phyloP scores from a whole-genome alignment of 2,329 filamentous ascomycete species.

The Colletotrichum eremochloae region DNA sequence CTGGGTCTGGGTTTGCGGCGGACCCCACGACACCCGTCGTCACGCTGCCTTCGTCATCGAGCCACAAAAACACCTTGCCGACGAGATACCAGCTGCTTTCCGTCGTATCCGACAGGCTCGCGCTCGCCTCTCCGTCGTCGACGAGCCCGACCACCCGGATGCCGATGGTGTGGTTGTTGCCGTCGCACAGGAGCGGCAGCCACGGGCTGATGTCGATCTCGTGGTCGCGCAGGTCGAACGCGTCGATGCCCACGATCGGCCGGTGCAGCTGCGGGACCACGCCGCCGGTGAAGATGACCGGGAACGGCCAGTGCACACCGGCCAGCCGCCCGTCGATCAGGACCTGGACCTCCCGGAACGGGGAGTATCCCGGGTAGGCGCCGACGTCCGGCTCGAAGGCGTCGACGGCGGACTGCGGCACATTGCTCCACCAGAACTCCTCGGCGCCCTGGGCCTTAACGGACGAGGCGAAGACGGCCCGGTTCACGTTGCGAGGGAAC shows the following conservation, averaged over 20 bases:
- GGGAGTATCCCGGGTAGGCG: conserved; percentile 74
- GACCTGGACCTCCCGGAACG: conserved; percentile 85
- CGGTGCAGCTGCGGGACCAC: conserved; percentile 82
- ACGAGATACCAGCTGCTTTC: conserved; percentile 80
- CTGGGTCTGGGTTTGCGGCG: conserved; percentile 53
- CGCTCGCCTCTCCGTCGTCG: conserved; percentile 62
- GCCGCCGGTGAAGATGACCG: conserved; percentile 85
- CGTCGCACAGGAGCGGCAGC: conserved; percentile 77
- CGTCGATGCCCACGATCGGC: conserved; percentile 82
- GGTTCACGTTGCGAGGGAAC: conserved; percentile 76
- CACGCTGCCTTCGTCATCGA: conserved; percentile 64
- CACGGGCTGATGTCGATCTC: conserved; percentile 88
- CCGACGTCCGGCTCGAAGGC: conserved; percentile 71
- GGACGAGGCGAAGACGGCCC: conserved; percentile 79
- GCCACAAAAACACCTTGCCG: conserved; percentile 84
- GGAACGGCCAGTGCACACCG: conserved; percentile 85
- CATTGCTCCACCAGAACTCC: conserved; percentile 90
- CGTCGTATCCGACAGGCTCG: conserved; percentile 66
- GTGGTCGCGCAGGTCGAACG: conserved; percentile 83
- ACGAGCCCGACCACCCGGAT: conserved; percentile 77
- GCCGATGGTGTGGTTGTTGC: conserved; percentile 73
- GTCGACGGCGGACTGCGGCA: conserved; percentile 70
- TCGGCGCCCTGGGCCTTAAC: conserved; percentile 82
- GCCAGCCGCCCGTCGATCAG: conserved; percentile 79
- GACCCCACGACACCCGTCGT: conserved; percentile 62